Conservation (phyloP, 305 asterid species). For the Fraxinus ornus region DNA sequence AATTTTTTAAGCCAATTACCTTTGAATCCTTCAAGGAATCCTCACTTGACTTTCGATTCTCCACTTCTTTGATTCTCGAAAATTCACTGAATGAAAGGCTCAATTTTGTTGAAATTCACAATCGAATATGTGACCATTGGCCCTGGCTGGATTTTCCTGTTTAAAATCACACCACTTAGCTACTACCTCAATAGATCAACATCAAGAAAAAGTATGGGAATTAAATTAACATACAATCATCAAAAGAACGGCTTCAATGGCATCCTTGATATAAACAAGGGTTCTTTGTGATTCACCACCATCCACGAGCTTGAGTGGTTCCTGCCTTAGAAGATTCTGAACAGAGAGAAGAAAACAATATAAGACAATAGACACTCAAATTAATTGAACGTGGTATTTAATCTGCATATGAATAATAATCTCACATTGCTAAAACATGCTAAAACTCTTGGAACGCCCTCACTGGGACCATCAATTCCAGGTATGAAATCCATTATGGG, state of each 20-base stretch:
- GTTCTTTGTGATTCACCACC: slow-evolving; percentile 90
- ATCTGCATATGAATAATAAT: slow-evolving; percentile 16
- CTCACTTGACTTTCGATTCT: background rate
- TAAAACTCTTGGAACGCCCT: slow-evolving; percentile 85
- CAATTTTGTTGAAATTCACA: background rate
- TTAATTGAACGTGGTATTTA: background rate
- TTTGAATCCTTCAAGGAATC: background rate
- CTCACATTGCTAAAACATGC: slow-evolving; percentile 89
- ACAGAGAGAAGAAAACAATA: slow-evolving; percentile 1
- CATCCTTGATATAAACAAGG: slow-evolving; percentile 76
- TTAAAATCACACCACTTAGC: slow-evolving; percentile 24
- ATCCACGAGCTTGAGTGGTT: slow-evolving; percentile 80
- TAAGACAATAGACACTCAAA: slow-evolving; percentile 17
- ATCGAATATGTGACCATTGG: slow-evolving; percentile 47
- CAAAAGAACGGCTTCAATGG: slow-evolving; percentile 79
- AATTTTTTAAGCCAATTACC: background rate
- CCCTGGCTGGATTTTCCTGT: slow-evolving; percentile 67
- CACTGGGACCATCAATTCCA: slow-evolving; percentile 94
- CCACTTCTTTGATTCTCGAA: background rate
- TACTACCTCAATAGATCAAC: background rate
- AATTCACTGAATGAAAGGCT: background rate
- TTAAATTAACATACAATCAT: slow-evolving; percentile 57
- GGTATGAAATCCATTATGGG: slow-evolving; percentile 94
- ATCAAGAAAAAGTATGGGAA: background rate
- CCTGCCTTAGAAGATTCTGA: slow-evolving; percentile 74